Conservation (phyloP, 768 basidiomycete genomes). For the Pisolithus sp. region DNA sequence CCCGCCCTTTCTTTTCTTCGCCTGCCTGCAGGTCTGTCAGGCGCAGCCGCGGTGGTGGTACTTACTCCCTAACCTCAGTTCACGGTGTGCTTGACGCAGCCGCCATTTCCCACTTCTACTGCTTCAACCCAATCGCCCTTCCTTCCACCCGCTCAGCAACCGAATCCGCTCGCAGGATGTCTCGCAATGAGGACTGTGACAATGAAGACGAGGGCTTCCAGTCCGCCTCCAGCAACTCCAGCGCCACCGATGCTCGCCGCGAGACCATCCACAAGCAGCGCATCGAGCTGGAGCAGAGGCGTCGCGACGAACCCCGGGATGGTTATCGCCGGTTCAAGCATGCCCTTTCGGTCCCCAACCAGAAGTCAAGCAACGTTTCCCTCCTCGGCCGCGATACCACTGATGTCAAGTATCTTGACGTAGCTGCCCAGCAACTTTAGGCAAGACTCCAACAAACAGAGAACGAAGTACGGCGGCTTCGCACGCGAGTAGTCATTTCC, state of each 20-base stretch:
- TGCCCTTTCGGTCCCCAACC: slow-evolving; percentile 81
- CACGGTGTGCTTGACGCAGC: slow-evolving; percentile 51
- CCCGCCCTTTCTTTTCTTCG: no score
- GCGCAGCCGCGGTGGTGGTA: slow-evolving; percentile 66
- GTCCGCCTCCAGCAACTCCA: slow-evolving; percentile 38
- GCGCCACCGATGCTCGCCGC: slow-evolving; percentile 64
- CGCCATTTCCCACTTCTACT: slow-evolving; percentile 68
- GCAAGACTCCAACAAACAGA: slow-evolving; percentile 72
- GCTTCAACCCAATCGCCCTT: no score
- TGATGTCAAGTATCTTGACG: slow-evolving; percentile 83
- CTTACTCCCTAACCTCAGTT: slow-evolving; percentile 43
- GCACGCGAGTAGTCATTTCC: slow-evolving; percentile 35
- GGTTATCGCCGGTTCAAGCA: slow-evolving; percentile 89
- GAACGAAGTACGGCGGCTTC: slow-evolving; percentile 72
- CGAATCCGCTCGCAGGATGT: slow-evolving; percentile 40
- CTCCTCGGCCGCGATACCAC: slow-evolving; percentile 83
- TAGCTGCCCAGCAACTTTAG: slow-evolving; percentile 69
- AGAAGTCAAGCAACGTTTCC: slow-evolving; percentile 90
- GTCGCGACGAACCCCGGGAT: slow-evolving; percentile 89
- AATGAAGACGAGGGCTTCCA: slow-evolving; percentile 74
- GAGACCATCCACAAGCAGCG: slow-evolving; percentile 89
- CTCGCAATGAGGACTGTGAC: slow-evolving; percentile 61
- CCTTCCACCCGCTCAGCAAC: slow-evolving; percentile 56
- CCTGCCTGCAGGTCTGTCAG: slow-evolving; percentile 54
- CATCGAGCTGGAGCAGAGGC: slow-evolving; percentile 90